Conservation (phyloP, 2,329 filamentous ascomycete species). For the Simplicillium sp. region DNA sequence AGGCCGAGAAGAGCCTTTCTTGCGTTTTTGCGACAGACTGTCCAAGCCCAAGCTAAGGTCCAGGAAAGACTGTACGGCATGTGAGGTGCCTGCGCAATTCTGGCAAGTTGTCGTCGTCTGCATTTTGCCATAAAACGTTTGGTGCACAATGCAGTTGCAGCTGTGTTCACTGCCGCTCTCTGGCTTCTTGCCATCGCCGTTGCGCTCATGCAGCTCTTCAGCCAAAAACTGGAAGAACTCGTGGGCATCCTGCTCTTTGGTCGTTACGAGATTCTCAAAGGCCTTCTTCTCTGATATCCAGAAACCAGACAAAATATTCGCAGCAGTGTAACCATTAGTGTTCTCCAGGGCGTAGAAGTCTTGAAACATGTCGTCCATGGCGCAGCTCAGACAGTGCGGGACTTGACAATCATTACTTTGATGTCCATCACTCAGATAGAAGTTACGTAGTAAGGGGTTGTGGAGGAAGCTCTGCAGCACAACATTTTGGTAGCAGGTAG, state of each 20-base stretch:
- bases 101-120: slow-evolving; percentile 87
- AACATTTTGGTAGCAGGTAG: slow-evolving; percentile 96
- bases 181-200: slow-evolving; percentile 58
- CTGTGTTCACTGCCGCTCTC: slow-evolving; percentile 49
- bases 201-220: slow-evolving; percentile 80
- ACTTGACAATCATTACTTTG: slow-evolving; percentile 62
- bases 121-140: slow-evolving; percentile 87
- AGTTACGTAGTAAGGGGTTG: slow-evolving; percentile 84
- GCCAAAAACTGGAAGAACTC: slow-evolving; percentile 96
- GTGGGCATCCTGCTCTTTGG: slow-evolving; percentile 92
- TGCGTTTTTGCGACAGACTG: slow-evolving; percentile 57
- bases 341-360: slow-evolving; percentile 65
- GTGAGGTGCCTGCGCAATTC: slow-evolving; percentile 73
- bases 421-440: slow-evolving; percentile 87
- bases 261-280: slow-evolving; percentile 71
- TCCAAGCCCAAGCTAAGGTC: slow-evolving; percentile 87
- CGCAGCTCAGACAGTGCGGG: slow-evolving; percentile 56
- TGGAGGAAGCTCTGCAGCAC: slow-evolving; percentile 89
- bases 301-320: slow-evolving; percentile 79
- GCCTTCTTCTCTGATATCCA: slow-evolving; percentile 75
- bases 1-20: slow-evolving; percentile 40
- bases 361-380: slow-evolving; percentile 66
- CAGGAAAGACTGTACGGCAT: slow-evolving; percentile 79
- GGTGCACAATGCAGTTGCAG: slow-evolving; percentile 88
- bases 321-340: slow-evolving; percentile 82